Percentiles rank a stretch among this genome's conserved stretches.
Conservation (phyloP, 352 stramenopile species). For the Pythium apleroticum region DNA sequence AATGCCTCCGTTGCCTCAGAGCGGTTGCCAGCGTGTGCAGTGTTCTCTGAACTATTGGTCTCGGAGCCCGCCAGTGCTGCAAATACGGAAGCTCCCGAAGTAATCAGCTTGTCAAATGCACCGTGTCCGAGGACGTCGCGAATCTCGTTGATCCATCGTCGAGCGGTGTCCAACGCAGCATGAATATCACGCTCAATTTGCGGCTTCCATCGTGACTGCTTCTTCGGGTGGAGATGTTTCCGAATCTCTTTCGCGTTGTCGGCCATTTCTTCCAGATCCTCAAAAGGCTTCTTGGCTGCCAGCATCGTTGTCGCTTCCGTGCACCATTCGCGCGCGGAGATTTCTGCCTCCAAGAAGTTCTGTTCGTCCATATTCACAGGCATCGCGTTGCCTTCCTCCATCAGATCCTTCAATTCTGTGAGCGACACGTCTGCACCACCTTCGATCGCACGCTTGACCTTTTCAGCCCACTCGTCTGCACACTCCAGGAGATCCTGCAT, state of each 20-base stretch:
- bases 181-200: conserved; percentile 82
- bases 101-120: conserved; percentile 68
- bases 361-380: conserved; percentile 90
- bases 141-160: conserved; percentile 76
- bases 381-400: conserved; percentile 81
- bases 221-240: conserved; percentile 67
- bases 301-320: conserved; percentile 53
- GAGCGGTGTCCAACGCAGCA: conserved; percentile 57
- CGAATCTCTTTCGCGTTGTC: conserved; percentile 74
- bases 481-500: conserved; percentile 89
- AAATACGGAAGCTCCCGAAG: conserved; percentile 17
- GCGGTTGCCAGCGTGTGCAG: conserved; percentile 1
- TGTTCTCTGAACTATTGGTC: background rate
- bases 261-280: conserved; percentile 58
- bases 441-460: conserved; percentile 79
- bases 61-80: conserved; percentile 6
- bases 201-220: conserved; percentile 81
- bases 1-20: conserved; percentile 25
- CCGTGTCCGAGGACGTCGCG: conserved; percentile 60
- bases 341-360: conserved; percentile 74
- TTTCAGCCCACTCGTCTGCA: conserved; percentile 80
- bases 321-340: conserved; percentile 79
- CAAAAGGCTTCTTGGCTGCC: conserved; percentile 54
- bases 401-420: conserved; percentile 69
- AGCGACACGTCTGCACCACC: conserved; percentile 65